Conservation (phyloP, 2,329 filamentous ascomycete species). For the Trichoderma citrinoviride region DNA sequence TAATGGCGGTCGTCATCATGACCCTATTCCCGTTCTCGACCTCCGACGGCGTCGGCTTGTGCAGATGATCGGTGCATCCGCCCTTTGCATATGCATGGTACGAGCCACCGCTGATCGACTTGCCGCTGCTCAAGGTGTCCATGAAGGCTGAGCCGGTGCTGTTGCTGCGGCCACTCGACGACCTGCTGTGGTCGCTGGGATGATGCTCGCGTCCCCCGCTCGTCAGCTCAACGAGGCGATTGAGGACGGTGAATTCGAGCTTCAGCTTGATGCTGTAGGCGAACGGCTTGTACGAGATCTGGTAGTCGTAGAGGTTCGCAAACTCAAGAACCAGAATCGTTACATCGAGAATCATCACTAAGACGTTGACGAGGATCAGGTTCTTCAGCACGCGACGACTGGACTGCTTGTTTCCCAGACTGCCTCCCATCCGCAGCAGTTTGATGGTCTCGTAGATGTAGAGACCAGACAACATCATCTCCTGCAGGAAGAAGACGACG, state of each 20-base stretch:
- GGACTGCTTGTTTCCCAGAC: slow-evolving; percentile 27
- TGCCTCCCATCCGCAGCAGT: slow-evolving; percentile 42
- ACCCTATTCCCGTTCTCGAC: slow-evolving; percentile 5
- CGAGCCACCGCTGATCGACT: slow-evolving; percentile 6
- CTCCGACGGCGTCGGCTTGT: slow-evolving; percentile 3
- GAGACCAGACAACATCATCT: slow-evolving; percentile 50
- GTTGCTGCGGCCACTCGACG: background rate
- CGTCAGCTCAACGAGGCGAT: slow-evolving; percentile 32
- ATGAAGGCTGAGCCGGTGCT: background rate
- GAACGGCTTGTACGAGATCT: slow-evolving; percentile 34
- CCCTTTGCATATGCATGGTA: slow-evolving; percentile 12
- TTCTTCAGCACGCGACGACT: slow-evolving; percentile 30
- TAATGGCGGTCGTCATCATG: slow-evolving; percentile 16
- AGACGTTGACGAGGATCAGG: slow-evolving; percentile 42
- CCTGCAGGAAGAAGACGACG: slow-evolving; percentile 54
- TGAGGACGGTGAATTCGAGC: slow-evolving; percentile 36
- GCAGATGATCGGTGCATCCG: background rate
- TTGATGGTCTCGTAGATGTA: slow-evolving; percentile 51
- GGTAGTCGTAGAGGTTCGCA: slow-evolving; percentile 30
- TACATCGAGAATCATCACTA: slow-evolving; percentile 43
- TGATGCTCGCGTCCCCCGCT: background rate
- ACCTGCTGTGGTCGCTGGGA: background rate
- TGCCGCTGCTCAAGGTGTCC: slow-evolving; percentile 6
- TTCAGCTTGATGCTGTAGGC: slow-evolving; percentile 37
- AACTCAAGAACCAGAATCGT: slow-evolving; percentile 34